phyloP scores from a whole-genome alignment of 2,329 filamentous ascomycete species.

The Cryphonectria parasitica region DNA sequence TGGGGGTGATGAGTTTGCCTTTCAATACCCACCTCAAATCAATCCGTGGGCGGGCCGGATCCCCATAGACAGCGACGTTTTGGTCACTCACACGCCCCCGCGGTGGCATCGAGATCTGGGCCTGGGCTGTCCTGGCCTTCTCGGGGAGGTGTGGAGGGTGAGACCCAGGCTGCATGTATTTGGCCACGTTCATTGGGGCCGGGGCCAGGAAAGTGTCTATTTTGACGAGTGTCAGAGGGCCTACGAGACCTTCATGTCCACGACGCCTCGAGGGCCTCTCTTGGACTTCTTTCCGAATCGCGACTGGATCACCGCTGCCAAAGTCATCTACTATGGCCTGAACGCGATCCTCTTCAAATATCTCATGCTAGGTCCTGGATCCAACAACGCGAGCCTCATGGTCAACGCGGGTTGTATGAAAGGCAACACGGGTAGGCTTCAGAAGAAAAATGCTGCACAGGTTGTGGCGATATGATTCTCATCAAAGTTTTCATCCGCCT shows the following conservation, averaged over 20 bases:
- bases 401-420: conserved; percentile 63
- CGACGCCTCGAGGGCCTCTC: conserved; percentile 47
- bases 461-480: conserved; percentile 41
- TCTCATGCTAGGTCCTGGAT: conserved; percentile 57
- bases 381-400: conserved; percentile 54
- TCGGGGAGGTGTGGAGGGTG: conserved; percentile 74
- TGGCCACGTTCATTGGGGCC: conserved; percentile 80
- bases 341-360: conserved; percentile 58
- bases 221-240: conserved; percentile 75
- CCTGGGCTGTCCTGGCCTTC: conserved; percentile 71
- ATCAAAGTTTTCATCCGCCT: background rate
- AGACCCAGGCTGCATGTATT: conserved; percentile 79
- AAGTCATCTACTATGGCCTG: conserved; percentile 50
- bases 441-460: conserved; percentile 40
- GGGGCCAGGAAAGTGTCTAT: conserved; percentile 70
- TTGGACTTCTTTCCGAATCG: conserved; percentile 49
- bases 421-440: conserved; percentile 54
- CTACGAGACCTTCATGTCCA: conserved; percentile 68
- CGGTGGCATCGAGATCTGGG: conserved; percentile 71
- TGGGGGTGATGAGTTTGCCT: conserved; percentile 73
- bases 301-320: conserved; percentile 51
- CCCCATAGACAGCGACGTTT: conserved; percentile 73
- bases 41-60: conserved; percentile 76
- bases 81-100: conserved; percentile 83
- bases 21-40: conserved; percentile 69